These are phyloP conservation scores for Globisporangium spiculum DNA, from an alignment of 352 stramenopile genomes.

Conservation along the genomic window DNA sequence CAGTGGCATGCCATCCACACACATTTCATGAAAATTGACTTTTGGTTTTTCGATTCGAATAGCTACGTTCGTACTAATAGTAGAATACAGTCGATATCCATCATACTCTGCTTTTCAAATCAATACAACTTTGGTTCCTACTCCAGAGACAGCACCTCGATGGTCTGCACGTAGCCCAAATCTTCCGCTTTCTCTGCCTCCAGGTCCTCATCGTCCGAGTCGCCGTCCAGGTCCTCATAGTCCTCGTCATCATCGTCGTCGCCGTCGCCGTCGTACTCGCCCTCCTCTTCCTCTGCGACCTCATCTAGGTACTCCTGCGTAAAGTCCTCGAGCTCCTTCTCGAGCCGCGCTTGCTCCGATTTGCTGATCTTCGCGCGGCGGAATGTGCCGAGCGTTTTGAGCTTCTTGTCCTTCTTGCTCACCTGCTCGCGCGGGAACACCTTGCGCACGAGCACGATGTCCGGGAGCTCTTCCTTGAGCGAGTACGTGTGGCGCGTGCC, in stretches of 20 bases:
- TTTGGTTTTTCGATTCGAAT: not conserved
- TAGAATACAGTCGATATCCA: not conserved
- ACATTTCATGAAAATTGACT: not conserved
- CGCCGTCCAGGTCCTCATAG: slow-evolving; percentile 17
- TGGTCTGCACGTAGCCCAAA: slow-evolving; percentile 27
- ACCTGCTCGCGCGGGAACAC: slow-evolving; percentile 46
- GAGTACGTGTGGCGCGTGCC: slow-evolving; percentile 33
- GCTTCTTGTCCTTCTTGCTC: slow-evolving; percentile 37
- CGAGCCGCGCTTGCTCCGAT: slow-evolving; percentile 37
- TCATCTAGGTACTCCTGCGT: slow-evolving; percentile 63
- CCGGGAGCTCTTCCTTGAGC: slow-evolving; percentile 61
- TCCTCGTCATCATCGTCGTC: slow-evolving; percentile 19
- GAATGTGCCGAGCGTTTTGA: slow-evolving; percentile 45
- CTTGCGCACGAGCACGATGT: slow-evolving; percentile 77
- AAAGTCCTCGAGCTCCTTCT: slow-evolving; percentile 62
- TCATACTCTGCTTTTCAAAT: not conserved
- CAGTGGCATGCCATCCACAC: not conserved
- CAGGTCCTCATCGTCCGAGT: slow-evolving; percentile 16
- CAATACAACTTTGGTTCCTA: not conserved
- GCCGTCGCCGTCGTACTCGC: slow-evolving; percentile 21
- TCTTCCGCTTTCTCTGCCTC: slow-evolving; percentile 1
- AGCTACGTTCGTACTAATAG: not conserved
- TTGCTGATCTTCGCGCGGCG: slow-evolving; percentile 48
- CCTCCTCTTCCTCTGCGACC: slow-evolving; percentile 35
- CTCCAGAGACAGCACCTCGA: not conserved